Evolutionary conservation across 495 filamentous ascomycete species (phyloP), one percentile per base, ranked within the genome.

Genomic region (Trichoderma reesei): DNA sequence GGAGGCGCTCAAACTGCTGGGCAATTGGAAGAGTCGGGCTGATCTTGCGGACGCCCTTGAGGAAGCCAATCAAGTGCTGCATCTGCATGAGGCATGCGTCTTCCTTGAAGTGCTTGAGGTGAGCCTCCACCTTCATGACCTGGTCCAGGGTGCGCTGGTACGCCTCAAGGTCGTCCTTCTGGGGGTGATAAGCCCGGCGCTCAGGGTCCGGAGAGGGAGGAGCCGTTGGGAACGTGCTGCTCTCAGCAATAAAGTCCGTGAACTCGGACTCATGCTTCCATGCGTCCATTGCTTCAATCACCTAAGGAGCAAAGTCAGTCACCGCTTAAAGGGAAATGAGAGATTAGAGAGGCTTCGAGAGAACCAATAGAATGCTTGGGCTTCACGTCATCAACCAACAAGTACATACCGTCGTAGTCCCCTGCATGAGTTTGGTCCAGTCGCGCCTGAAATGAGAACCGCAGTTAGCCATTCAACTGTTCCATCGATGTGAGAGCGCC

Each of bases 201-300:
- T 86, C 84, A 60, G 82, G 82, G 60, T 78, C 77, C 70, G 85
- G 77, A 64, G 82, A 86, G 42, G 83, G 79, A 46, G 85, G 81
- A 36, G 86, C 83, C 56, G 83, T 83, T 48, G 83, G 80, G 70
- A 86, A 87, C 62, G 84, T 83, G 71, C 80, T 84, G 74, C 86
- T 86, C 73, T 88, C 87, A 64, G 89, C 88, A 63, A 98, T 87
- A 72, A 91, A 91, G 65, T 90, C 85, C 48, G 87, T 86, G 67
- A 98, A 88, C 68, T 91, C 81, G 18, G 92, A 96, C 69, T 92
- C 87, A 65, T 92, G 82, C 75, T 89, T 92, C 94, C 94, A 98
- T 60, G 87, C 83, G 67, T 90, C 88, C 92, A 97, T 98, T 36
- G 89, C 88, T 68, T 90, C 85, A 67, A 98, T 85, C 62, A 98